Evolutionary conservation across 352 stramenopile species (phyloP).

Genomic region (Peronospora tabacina): DNA sequence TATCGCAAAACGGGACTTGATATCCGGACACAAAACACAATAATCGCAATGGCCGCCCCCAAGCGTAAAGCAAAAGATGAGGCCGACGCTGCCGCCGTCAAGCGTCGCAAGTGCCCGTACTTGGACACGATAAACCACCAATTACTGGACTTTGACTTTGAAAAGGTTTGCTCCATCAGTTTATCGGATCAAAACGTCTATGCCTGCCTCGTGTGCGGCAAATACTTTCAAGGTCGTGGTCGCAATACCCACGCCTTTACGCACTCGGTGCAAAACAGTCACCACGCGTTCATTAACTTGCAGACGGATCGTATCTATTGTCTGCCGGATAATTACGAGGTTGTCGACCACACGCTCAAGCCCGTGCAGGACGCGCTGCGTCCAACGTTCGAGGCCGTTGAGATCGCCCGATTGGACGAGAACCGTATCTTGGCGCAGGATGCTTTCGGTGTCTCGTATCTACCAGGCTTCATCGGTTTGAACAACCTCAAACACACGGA

Average conservation of each 20-base stretch:
- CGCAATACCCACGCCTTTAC: slow-evolving; percentile 92
- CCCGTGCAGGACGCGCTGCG: slow-evolving; percentile 93
- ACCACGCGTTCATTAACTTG: slow-evolving; percentile 98
- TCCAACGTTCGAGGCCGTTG: slow-evolving; percentile 76
- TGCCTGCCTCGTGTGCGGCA: slow-evolving; percentile 97
- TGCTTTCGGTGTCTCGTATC: slow-evolving; percentile 94
- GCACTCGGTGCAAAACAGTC: slow-evolving; percentile 92
- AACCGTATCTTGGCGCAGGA: slow-evolving; percentile 90
- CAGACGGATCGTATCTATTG: slow-evolving; percentile 94
- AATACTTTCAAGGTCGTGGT: slow-evolving; percentile 95
- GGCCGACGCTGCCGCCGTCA: slow-evolving; percentile 21
- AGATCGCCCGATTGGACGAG: slow-evolving; percentile 87
- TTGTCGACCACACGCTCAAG: slow-evolving; percentile 91
- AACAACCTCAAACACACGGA: slow-evolving; percentile 98
- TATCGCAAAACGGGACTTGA: not conserved
- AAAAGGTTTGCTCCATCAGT: slow-evolving; percentile 95
- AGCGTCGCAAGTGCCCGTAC: slow-evolving; percentile 94
- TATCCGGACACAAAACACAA: slow-evolving; percentile 3
- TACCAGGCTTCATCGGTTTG: slow-evolving; percentile 95
- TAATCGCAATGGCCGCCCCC: slow-evolving; percentile 9
- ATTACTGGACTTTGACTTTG: slow-evolving; percentile 98
- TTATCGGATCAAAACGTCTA: slow-evolving; percentile 97
- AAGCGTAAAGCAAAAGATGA: slow-evolving; percentile 45
- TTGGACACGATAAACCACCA: slow-evolving; percentile 97
- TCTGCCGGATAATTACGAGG: slow-evolving; percentile 98